Evolutionary conservation across 768 basidiomycete species (phyloP), one percentile per base, ranked within the genome.

Genomic region (Psilocybe cyanescens): DNA sequence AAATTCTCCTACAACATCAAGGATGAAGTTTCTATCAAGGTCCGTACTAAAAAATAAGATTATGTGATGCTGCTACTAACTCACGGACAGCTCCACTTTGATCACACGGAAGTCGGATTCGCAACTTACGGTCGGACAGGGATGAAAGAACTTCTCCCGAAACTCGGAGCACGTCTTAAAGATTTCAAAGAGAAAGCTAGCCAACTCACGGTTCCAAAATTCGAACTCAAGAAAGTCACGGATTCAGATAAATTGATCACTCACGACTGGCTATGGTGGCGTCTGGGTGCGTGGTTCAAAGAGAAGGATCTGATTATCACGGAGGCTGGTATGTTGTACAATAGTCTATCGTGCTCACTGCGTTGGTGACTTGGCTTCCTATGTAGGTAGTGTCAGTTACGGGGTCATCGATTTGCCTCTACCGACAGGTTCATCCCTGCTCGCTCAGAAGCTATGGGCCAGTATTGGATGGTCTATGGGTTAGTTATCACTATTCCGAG

Each of bases 401-500:
- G 57, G 61, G 19, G 57, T 62, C 35, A 8, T 62, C 33, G 61
- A 58, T 49, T 37, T 62, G 44, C 44, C 61, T 54, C 35, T 62
- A 30, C 61, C 61, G 35, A 41, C 45, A 19, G 57, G 48, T 28
- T 58, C 61, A 3, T 39, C 41, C 24, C 51, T 62, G n/a, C 57
- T 62, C 3, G 57, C 56, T 48, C 61, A 62, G 51, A 62, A 58
- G n/a, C 44, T 62, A 6, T 62, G 61, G 61, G 61, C 57, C 12
- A 62, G 61, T 48, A 62, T 62, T 14, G 61, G 61, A 37, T 62
- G 61, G 61, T 62, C 61, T 50, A 37, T 58, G 31, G 57, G 57
- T 58, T 14, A 19, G 57, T 58, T 28, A n/a, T 24, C 24, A 39
- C 4, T 28, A 29, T 28, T 58, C 24, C 37, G 12, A 30, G 37